These are phyloP conservation scores for Aspergillus fischeri DNA, from an alignment of 2,329 filamentous ascomycete genomes.

Conservation along the genomic window DNA sequence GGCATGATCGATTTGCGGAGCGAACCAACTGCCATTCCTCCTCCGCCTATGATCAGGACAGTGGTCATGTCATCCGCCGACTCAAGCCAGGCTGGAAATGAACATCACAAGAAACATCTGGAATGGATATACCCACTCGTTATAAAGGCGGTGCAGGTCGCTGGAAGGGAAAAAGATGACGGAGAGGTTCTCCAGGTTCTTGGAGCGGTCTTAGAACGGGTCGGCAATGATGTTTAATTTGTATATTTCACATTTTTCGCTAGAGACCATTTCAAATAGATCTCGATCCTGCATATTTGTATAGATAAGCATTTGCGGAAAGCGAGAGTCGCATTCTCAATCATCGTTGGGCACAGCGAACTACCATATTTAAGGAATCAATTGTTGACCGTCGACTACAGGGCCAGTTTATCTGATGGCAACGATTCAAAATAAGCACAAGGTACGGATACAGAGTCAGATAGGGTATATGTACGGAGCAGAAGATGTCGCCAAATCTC, in stretches of 20 bases:
- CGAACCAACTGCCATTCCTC: constrained; percentile 65
- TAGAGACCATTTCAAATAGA: not conserved
- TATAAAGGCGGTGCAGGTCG: constrained; percentile 35
- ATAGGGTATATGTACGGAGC: not conserved
- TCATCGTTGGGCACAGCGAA: not conserved
- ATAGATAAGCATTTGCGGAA: not conserved
- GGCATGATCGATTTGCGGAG: constrained; percentile 64
- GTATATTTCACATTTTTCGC: not conserved
- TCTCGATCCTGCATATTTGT: not conserved
- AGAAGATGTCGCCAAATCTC: constrained; percentile 9
- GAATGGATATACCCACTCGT: constrained; percentile 73
- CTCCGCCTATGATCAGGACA: constrained; percentile 24
- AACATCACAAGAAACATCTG: constrained; percentile 65
- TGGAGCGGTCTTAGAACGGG: constrained; percentile 57
- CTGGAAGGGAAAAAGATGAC: constrained; percentile 38
- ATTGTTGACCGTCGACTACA: not conserved
- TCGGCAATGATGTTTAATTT: constrained; percentile 41
- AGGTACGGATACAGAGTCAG: not conserved
- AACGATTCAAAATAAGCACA: not conserved
- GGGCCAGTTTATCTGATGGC: not conserved
- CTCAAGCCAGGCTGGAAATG: constrained; percentile 47
- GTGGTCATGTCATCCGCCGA: constrained; percentile 27
- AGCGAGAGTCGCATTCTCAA: not conserved
- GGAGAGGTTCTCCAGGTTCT: constrained; percentile 46
- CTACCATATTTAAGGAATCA: not conserved